phyloP scores from a whole-genome alignment of 352 stramenopile genomes.

The Globisporangium spiculum region DNA sequence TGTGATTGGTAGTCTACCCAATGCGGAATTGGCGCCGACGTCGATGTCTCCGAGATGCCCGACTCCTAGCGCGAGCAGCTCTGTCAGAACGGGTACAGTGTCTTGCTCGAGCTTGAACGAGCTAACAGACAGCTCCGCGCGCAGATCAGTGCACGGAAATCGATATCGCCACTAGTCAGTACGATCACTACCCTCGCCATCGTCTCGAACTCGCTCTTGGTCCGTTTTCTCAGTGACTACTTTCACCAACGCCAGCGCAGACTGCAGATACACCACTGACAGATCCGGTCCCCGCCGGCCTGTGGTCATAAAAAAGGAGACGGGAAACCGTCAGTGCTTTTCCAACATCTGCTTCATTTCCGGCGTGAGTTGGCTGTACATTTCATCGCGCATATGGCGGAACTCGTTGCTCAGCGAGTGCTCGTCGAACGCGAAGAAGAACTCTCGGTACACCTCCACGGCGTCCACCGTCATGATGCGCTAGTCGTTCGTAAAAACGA shows the following conservation, averaged over 20 bases:
- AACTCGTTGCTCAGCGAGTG: neutral
- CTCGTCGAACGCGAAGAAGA: constrained; percentile 7
- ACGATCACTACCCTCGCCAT: neutral
- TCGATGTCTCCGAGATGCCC: neutral
- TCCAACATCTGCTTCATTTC: neutral
- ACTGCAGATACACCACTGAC: neutral
- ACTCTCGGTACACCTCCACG: neutral
- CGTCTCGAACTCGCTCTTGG: neutral
- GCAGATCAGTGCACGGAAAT: neutral
- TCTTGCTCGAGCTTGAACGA: neutral
- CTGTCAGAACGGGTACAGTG: neutral
- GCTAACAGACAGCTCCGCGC: neutral
- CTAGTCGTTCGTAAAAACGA: neutral
- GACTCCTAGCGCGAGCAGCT: neutral
- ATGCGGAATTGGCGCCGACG: neutral
- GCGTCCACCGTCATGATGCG: neutral
- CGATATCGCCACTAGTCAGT: neutral
- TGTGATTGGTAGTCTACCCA: neutral
- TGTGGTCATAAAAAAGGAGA: neutral
- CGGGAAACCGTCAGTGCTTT: neutral
- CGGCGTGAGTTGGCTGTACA: neutral
- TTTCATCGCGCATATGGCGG: neutral
- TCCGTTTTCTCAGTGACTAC: neutral
- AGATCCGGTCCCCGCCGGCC: neutral
- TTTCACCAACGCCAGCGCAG: neutral